These are phyloP conservation scores for Aspergillus cejpii DNA, from an alignment of 2,329 filamentous ascomycete genomes.

Conservation along the genomic window DNA sequence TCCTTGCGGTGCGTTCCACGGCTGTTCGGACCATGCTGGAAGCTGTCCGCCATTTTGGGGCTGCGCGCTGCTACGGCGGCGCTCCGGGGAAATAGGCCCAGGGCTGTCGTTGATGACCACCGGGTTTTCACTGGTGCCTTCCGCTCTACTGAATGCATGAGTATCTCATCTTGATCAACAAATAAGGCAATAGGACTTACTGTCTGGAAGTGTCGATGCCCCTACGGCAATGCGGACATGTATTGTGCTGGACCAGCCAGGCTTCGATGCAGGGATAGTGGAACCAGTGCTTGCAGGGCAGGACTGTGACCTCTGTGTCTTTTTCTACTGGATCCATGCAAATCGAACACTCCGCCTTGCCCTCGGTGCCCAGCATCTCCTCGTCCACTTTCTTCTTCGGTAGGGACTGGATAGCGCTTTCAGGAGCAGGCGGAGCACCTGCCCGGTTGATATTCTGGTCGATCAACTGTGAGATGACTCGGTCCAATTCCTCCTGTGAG, in stretches of 20 bases:
- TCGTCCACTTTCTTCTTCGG: conserved; percentile 64
- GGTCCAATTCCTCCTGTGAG: conserved; percentile 82
- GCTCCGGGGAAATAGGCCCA: conserved; percentile 4
- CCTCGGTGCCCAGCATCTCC: conserved; percentile 63
- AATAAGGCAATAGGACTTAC: conserved; percentile 18
- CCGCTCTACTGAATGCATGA: conserved; percentile 7
- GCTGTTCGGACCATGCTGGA: conserved; percentile 2
- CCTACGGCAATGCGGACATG: conserved; percentile 60
- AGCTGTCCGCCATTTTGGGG: conserved; percentile 2
- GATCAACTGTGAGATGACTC: conserved; percentile 81
- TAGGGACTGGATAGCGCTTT: conserved; percentile 65
- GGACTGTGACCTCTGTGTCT: conserved; percentile 64
- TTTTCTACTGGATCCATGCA: conserved; percentile 80
- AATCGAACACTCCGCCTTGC: conserved; percentile 76
- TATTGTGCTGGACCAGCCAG: conserved; percentile 88
- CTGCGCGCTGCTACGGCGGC: conserved; percentile 7
- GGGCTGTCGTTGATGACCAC: conserved; percentile 16
- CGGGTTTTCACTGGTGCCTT: conserved; percentile 15
- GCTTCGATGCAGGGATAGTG: conserved; percentile 72
- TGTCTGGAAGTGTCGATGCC: conserved; percentile 27
- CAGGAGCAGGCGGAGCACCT: conserved; percentile 73
- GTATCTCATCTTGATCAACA: conserved; percentile 7
- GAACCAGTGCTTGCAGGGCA: conserved; percentile 93
- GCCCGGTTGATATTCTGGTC: conserved; percentile 68
- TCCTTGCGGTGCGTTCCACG: not conserved